These are phyloP conservation scores for Penicillium concentricum DNA, from an alignment of 2,329 filamentous ascomycete species.

Conservation along the genomic window DNA sequence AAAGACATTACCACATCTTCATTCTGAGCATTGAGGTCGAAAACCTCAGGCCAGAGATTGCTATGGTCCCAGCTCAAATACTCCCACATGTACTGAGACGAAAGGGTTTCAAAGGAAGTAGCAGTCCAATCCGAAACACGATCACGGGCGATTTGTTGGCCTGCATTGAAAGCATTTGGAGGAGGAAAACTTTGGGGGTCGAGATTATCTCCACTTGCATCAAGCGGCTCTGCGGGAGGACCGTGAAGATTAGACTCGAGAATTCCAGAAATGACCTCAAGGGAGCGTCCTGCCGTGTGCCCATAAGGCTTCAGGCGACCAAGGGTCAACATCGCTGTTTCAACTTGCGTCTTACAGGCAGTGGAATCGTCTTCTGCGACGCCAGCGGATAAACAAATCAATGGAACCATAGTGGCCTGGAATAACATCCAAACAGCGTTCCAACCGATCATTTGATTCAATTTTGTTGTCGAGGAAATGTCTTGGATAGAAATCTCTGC, in stretches of 20 bases:
- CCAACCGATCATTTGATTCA: slow-evolving; percentile 73
- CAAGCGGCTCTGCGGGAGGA: slow-evolving; percentile 18
- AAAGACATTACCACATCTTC: slow-evolving; percentile 7
- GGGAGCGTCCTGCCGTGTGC: slow-evolving; percentile 12
- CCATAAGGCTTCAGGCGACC: slow-evolving; percentile 10
- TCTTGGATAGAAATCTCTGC: slow-evolving; percentile 69
- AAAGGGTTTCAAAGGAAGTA: slow-evolving; percentile 6
- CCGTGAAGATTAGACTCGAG: slow-evolving; percentile 1
- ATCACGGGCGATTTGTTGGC: not conserved
- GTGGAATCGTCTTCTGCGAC: slow-evolving; percentile 2
- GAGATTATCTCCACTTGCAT: not conserved
- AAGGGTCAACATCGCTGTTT: slow-evolving; percentile 13
- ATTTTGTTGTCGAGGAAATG: slow-evolving; percentile 64
- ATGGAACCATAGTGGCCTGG: slow-evolving; percentile 73
- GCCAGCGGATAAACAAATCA: slow-evolving; percentile 35
- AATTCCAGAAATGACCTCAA: slow-evolving; percentile 12
- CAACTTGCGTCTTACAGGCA: slow-evolving; percentile 12
- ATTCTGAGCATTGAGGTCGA: not conserved
- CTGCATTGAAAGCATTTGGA: not conserved
- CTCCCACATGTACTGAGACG: slow-evolving; percentile 14
- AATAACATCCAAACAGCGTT: slow-evolving; percentile 77
- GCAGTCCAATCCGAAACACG: slow-evolving; percentile 7
- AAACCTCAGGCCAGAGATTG: slow-evolving; percentile 11
- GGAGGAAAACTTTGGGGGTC: not conserved
- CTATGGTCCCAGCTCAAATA: slow-evolving; percentile 13